These are phyloP conservation scores for Physaria fendleri DNA, from an alignment of 345 rosid genomes.

Conservation along the genomic window DNA sequence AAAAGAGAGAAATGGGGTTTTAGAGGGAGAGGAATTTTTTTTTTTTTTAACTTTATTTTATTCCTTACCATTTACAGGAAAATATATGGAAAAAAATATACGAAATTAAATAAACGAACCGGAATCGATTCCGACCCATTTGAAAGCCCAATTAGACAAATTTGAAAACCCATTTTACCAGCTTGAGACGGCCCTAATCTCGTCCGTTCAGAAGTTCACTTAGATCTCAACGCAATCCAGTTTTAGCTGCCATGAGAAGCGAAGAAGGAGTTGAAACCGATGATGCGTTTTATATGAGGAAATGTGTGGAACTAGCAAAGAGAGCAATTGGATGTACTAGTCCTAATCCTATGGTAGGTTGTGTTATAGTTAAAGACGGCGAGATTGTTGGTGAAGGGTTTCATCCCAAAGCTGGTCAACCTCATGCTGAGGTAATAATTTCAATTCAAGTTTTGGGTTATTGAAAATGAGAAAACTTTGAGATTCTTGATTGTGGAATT, in stretches of 20 bases:
- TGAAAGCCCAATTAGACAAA: too few relatives aligned
- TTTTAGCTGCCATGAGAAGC: conserved; percentile 23
- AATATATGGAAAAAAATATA: too few relatives aligned
- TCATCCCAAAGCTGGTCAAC: conserved; percentile 96
- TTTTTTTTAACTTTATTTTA: neutral
- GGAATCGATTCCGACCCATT: too few relatives aligned
- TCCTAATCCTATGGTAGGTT: conserved; percentile 96
- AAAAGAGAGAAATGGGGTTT: neutral
- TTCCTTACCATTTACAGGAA: neutral
- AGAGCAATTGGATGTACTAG: conserved; percentile 74
- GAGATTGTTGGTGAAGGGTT: conserved; percentile 85
- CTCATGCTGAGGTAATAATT: conserved; percentile 83
- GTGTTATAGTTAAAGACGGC: conserved; percentile 84
- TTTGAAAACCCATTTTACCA: too few relatives aligned
- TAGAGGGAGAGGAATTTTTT: neutral
- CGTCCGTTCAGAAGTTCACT: conserved; percentile 22
- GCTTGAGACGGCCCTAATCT: too few relatives aligned
- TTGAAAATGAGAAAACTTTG: conserved; percentile 20
- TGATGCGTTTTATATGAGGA: conserved; percentile 69
- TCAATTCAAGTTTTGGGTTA: neutral
- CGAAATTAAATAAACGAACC: too few relatives aligned
- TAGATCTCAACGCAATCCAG: conserved; percentile 12
- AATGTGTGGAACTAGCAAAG: conserved; percentile 71
- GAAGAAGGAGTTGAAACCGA: conserved; percentile 25
- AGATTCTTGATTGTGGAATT: conserved; percentile 32